Conservation (phyloP, 1,284 basidiomycete species). For the Athelia sp. region DNA sequence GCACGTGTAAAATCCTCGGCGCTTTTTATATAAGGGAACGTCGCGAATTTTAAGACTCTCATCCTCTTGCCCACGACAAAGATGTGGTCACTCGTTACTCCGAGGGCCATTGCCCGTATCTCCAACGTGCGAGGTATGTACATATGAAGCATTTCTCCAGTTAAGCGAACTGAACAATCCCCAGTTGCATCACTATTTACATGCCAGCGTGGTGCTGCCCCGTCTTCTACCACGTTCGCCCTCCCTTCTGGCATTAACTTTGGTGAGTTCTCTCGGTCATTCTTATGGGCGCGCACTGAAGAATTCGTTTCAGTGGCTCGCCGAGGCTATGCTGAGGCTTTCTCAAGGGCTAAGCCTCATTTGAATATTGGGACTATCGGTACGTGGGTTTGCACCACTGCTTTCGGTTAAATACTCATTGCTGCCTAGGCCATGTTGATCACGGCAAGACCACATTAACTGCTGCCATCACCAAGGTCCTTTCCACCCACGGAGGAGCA, state of each 20-base stretch:
- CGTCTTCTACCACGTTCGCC: conserved; percentile 17
- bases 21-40: no score
- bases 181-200: neutral
- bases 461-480: conserved; percentile 96
- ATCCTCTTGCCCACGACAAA: conserved; percentile 7
- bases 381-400: conserved; percentile 25
- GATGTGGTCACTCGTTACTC: conserved; percentile 50
- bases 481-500: conserved; percentile 78
- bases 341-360: conserved; percentile 86
- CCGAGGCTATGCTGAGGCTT: conserved; percentile 78
- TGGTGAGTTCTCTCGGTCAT: conserved; percentile 18
- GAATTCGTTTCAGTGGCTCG: conserved; percentile 26
- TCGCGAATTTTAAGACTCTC: conserved; percentile 2
- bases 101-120: conserved; percentile 46
- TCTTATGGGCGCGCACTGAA: neutral
- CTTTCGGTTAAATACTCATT: conserved; percentile 7
- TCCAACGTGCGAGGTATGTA: conserved; percentile 42
- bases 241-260: conserved; percentile 12
- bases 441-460: conserved; percentile 97
- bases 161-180: conserved; percentile 9
- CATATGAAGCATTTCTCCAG: conserved; percentile 1
- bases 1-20: no score
- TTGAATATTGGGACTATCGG: conserved; percentile 97
- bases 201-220: conserved; percentile 5
- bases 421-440: conserved; percentile 77